Base-by-base conservation (phyloP, 2,329 filamentous ascomycete species). In the Penicillium sp. region DNA sequence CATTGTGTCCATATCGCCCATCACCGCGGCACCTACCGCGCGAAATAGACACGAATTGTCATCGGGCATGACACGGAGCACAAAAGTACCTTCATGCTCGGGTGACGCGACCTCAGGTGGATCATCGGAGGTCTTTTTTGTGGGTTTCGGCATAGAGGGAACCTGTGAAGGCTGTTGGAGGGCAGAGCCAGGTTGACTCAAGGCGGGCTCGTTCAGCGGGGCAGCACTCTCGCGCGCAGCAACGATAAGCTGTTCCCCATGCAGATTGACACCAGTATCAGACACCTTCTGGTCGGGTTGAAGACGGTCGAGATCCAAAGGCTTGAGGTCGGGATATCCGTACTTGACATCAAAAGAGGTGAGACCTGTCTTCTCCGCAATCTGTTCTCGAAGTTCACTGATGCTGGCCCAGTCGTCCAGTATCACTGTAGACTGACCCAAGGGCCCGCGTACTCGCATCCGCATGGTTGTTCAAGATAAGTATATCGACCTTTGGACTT, bases 31-130 rank as follows among this genome's bases (percentile, higher is more conserved):
- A 15, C 89, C 89, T 43, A 97, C 85, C 0, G 93, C 92, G 26
- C 91, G 88, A 73, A 96, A 97, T 65, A 97, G 85, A 74, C 93
- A 97, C 53, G 86, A 90, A 72, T 96, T 96, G 72, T 97, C 93
- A 67, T 96, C 93, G 4, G 92, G 90, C 93, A 97, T 96, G 46
- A 97, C 89, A 13, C 93, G 87, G 16, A 96, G 81, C 8, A 95
- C 88, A 16, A 83, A 71, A 1, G 79, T 81, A 43, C 82, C 83
- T 29, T 75, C 74, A 45, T 82, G 79, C 26, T 79, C 74, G 6
- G 82, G 79, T 0, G 86, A 76, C 0, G 79, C 74, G 1, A 87
- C 71, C 62, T 86, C 83, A 0, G 85, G 85, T 1, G 84, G 82
- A 57, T 88, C 84, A 42, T 78, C 76, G 38, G 81, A 76, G 23